These are phyloP conservation scores for Candida bentonensis DNA, from an alignment of 805 yeast genomes.

Conservation along the genomic window DNA sequence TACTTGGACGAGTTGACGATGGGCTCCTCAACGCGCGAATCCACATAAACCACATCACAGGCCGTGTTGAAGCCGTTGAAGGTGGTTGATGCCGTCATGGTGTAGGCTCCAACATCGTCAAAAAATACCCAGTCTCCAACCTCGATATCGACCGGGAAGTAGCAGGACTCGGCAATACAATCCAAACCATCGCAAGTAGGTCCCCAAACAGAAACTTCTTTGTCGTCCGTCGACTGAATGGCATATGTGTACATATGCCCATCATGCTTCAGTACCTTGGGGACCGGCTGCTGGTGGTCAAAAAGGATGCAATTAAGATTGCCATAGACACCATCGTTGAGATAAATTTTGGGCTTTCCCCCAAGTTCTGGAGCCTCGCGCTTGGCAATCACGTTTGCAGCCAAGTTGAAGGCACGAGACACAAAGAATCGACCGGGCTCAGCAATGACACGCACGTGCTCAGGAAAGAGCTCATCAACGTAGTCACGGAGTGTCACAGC, in stretches of 20 bases:
- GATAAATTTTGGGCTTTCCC: slow-evolving; percentile 41
- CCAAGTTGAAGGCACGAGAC: slow-evolving; percentile 73
- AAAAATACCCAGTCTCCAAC: slow-evolving; percentile 93
- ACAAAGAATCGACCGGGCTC: slow-evolving; percentile 92
- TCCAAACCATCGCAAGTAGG: slow-evolving; percentile 98
- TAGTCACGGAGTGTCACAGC: slow-evolving; percentile 41
- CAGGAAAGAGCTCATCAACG: slow-evolving; percentile 33
- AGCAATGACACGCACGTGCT: slow-evolving; percentile 48
- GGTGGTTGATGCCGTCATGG: slow-evolving; percentile 79
- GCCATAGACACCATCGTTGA: slow-evolving; percentile 93
- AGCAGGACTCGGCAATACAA: slow-evolving; percentile 45
- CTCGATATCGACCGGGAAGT: slow-evolving; percentile 43
- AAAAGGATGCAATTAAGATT: slow-evolving; percentile 86
- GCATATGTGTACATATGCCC: slow-evolving; percentile 22
- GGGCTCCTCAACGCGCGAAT: slow-evolving; percentile 23
- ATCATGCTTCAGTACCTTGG: slow-evolving; percentile 48
- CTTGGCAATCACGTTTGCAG: slow-evolving; percentile 74
- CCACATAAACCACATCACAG: slow-evolving; percentile 47
- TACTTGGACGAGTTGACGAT: not conserved
- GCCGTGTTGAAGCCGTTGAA: slow-evolving; percentile 79
- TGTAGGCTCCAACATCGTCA: slow-evolving; percentile 77
- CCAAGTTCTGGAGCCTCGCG: slow-evolving; percentile 31
- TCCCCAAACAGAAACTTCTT: slow-evolving; percentile 69
- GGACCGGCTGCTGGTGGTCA: slow-evolving; percentile 75
- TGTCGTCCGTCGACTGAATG: slow-evolving; percentile 5